Conservation (phyloP, 306 rosid species). For the Cicer pinnatifidum region DNA sequence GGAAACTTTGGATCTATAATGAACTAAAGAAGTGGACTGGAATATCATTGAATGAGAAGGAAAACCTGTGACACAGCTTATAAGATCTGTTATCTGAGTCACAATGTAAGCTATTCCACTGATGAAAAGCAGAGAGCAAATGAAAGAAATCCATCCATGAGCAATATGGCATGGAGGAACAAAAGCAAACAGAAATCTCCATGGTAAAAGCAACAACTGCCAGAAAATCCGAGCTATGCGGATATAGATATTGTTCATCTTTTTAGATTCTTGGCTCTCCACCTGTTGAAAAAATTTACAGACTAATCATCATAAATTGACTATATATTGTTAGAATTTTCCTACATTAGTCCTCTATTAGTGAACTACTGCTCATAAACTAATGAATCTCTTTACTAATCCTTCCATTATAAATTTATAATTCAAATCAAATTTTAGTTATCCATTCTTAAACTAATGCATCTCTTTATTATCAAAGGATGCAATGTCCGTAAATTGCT, state of each 20-base stretch:
- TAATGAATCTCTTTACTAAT: neutral
- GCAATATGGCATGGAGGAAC: slow-evolving; percentile 87
- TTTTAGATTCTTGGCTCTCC: slow-evolving; percentile 63
- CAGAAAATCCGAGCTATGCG: slow-evolving; percentile 61
- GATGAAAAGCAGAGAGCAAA: slow-evolving; percentile 82
- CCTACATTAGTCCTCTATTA: slow-evolving; percentile 9
- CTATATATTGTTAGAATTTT: slow-evolving; percentile 14
- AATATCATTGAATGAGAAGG: slow-evolving; percentile 39
- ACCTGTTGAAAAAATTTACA: slow-evolving; percentile 59
- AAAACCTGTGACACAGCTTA: slow-evolving; percentile 96
- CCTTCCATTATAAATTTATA: neutral
- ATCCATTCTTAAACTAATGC: slow-evolving; percentile 4
- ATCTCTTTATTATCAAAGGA: neutral
- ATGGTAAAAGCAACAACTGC: slow-evolving; percentile 73
- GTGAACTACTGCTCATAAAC: slow-evolving; percentile 35
- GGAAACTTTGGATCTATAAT: slow-evolving; percentile 26
- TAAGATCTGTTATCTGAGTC: slow-evolving; percentile 82
- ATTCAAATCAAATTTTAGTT: neutral
- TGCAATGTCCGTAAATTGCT: slow-evolving; percentile 33
- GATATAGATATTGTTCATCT: slow-evolving; percentile 49
- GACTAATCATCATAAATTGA: slow-evolving; percentile 35
- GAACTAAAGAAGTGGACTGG: slow-evolving; percentile 37
- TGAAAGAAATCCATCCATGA: slow-evolving; percentile 95
- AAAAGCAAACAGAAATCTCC: slow-evolving; percentile 85
- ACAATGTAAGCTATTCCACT: slow-evolving; percentile 86